Percentiles rank a stretch among this genome's conserved stretches.
These are phyloP conservation scores for Trametes cubensis DNA, from an alignment of 768 basidiomycete genomes.

Conservation along the genomic window DNA sequence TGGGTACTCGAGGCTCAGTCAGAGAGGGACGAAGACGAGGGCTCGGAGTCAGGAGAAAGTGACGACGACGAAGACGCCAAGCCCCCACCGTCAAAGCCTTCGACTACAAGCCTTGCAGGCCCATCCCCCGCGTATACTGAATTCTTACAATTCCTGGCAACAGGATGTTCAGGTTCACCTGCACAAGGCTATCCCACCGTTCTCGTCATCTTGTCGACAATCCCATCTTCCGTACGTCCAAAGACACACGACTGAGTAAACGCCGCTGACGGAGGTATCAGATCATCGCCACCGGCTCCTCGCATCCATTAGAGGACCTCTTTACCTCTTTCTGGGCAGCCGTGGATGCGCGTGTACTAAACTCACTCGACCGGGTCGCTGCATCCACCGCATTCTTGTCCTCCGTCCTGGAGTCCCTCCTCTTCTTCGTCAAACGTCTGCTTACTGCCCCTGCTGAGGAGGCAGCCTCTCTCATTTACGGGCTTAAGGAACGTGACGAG, in stretches of 20 bases:
- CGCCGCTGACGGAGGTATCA: constrained; percentile 34
- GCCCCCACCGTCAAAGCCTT: constrained; percentile 2
- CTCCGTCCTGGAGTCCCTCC: constrained; percentile 68
- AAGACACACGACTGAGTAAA: not conserved
- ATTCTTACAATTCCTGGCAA: constrained; percentile 77
- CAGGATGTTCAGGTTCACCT: constrained; percentile 80
- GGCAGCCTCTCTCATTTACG: constrained; percentile 7
- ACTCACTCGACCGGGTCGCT: constrained; percentile 53
- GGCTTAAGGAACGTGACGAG: not conserved
- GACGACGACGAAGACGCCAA: constrained; percentile 37
- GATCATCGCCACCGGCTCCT: constrained; percentile 27
- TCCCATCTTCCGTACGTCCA: constrained; percentile 63
- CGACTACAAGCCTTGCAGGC: not conserved
- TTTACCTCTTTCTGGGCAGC: constrained; percentile 86
- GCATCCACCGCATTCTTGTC: constrained; percentile 68
- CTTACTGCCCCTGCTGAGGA: constrained; percentile 28
- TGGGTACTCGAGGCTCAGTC: constrained; percentile 56
- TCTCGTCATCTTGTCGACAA: constrained; percentile 78
- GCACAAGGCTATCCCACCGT: constrained; percentile 81
- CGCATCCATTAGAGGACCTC: constrained; percentile 48
- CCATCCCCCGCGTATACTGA: constrained; percentile 59
- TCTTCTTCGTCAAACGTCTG: constrained; percentile 56
- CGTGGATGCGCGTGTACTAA: constrained; percentile 65
- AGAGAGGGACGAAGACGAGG: constrained; percentile 39
- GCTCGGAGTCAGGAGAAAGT: constrained; percentile 35